Evolutionary conservation across 495 filamentous ascomycete species (phyloP), one percentile per base, ranked within the genome.

Genomic region (Aspergillus affinis): DNA sequence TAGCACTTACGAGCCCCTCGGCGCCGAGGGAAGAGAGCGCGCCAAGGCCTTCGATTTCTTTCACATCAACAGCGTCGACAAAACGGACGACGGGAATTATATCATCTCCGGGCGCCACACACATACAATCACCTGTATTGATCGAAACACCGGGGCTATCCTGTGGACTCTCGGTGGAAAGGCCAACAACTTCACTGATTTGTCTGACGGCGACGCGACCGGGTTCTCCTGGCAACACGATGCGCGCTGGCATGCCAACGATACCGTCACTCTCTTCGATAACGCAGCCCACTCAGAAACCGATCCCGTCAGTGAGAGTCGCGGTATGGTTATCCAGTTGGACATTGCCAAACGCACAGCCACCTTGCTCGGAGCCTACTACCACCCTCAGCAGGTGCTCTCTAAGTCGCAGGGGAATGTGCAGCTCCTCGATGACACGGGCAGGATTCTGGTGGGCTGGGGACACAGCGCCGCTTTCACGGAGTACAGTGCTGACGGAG

Each of bases 381-480:
- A 63, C 17, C 73, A 76, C 47, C 72, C 72, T 3, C 69, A 76
- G 13, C 61, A 64, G 9, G 32, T 74, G 27, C 66, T 78, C 49
- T 73, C 80, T 8, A 79, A 78, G 7, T 84, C 81, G 6, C 84
- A 87, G 64, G 85, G 85, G 4, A 85, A 82, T 58, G 65, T 84
- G 19, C 85, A 88, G 63, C 57, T 83, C 4, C 72, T 88, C 0
- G 79, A 79, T 0, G 65, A 74, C 53, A 69, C 55, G 10, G 84
- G 81, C 0, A 82, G 85, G 45, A 74, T 79, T 8, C 66, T 86
- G 13, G 76, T 86, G 15, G 83, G 81, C 54, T 87, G 83, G 84
- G 84, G 84, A 8, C 81, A 81, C 45, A 76, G 76, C 44, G 78
- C 82, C 0, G 79, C 79, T 7, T 76, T 81, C 55, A 86, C 79